phyloP scores from a whole-genome alignment of 2,329 filamentous ascomycete genomes.

The Apiospora hydei region DNA sequence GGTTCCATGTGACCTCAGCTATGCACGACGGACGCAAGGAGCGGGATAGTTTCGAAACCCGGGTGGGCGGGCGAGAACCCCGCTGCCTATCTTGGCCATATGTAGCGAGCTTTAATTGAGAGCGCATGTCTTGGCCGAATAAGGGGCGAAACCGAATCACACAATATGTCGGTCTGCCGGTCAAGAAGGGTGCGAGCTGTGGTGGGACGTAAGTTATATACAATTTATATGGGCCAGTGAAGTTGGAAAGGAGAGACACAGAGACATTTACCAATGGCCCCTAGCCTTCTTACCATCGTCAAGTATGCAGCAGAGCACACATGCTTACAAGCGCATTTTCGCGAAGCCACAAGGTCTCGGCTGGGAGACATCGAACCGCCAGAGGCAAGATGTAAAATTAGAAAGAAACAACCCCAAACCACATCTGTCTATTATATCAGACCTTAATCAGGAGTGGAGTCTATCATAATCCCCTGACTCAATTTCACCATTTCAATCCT shows the following conservation, averaged over 20 bases:
- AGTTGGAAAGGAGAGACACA: not conserved
- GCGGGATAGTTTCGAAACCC: not conserved
- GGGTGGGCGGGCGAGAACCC: not conserved
- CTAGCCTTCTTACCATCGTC: not conserved
- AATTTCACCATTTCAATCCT: not conserved
- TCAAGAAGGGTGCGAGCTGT: too few species aligned
- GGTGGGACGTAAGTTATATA: too few species aligned
- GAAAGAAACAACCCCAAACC: not conserved
- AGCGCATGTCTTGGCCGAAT: not conserved
- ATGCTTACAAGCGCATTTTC: not conserved
- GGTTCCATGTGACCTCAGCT: not conserved
- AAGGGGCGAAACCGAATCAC: not conserved
- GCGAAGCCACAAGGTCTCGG: not conserved
- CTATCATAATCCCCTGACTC: not conserved
- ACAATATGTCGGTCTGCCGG: not conserved
- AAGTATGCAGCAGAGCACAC: not conserved
- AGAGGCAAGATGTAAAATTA: not conserved
- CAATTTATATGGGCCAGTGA: not conserved
- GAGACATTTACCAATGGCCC: not conserved
- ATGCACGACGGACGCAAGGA: not conserved
- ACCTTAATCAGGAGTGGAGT: not conserved
- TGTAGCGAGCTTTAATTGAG: too few species aligned
- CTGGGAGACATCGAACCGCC: not conserved
- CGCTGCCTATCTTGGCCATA: not conserved
- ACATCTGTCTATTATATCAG: too few species aligned